Evolutionary conservation across 805 yeast species (phyloP), one percentile per base, ranked within the genome.

Genomic region (Ogataea pini): DNA sequence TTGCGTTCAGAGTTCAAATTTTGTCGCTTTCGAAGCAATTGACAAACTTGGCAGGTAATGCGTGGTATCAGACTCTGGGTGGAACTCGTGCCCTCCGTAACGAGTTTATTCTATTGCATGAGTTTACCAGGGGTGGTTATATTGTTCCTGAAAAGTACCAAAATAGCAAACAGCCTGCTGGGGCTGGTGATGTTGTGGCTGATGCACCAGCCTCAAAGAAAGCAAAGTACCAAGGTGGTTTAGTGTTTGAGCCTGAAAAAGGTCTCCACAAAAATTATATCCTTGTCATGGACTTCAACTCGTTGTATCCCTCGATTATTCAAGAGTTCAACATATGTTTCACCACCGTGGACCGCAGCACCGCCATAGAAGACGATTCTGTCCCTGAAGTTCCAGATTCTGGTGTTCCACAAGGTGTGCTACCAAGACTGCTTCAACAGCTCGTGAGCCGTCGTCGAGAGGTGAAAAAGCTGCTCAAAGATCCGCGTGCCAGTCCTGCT

Each of bases 61-160:
- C 97, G 0, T 94, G 99, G 99, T 79, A 95, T 1, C 90, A 89
- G 54, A 94, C 99, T 0, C 73, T 94, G 43, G 84, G 89, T 44
- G 99, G 99, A 68, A 89, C 97, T 0, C 79, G 99, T 60, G 95
- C 96, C 8, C 97, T 96, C 59, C 80, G 99, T 71, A 92, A 92
- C 69, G 98, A 94, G 67, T 94, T 72, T 64, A 88, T 94, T 76
- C 73, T 94, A 67, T 71, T 94, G 47, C 99, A 94, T 66, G 98
- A 94, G 69, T 94, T 94, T 67, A 76, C 83, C 8, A 80, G 84
- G 60, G 81, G 84, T 59, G 85, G 85, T 9, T 92, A 76, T 61
- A 82, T 94, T 57, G 88, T 90, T 2, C 99, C 99, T 1, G 98
- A 94, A 63, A 57, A 66, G 49, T 63, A 65, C 54, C 60, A 69